Base-by-base conservation (phyloP, 2,329 filamentous ascomycete species). In the Aspergillus novofumigatus region DNA sequence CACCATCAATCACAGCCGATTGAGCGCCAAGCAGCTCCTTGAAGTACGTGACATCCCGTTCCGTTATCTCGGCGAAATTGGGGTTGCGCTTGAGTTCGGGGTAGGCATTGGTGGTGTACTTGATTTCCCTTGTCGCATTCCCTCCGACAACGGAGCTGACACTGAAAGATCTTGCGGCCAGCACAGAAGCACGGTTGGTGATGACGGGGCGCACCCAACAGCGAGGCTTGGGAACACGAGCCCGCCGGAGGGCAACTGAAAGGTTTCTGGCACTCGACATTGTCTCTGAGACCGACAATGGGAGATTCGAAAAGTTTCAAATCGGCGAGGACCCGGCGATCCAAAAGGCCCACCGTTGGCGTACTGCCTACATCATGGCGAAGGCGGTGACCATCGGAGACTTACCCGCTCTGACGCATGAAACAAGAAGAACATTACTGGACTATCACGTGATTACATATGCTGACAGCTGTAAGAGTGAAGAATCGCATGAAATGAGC, bases 31-130 rank as follows among this genome's bases (percentile, higher is more conserved):
- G 82, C n/a, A 97, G 77, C 21, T 85, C 79, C 72, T 88, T 86
- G 81, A 99, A 97, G 77, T 85, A 87, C 51, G 85, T 80, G 54
- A 97, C 90, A 80, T 99, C 89, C 42, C 93, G 88, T 48, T 80
- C 74, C 2, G 86, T 91, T 65, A 99, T 77, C 70, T 80, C 68
- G 11, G 68, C 68, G 74, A 94, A 99, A 28, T 86, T 87, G 14
- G 84, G 73, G 69, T 97, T 86, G 64, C 94, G 85, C 78, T 92
- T 85, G 68, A 99, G 80, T 58, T 89, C 82, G 8, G 94, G 93
- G 57, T 83, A 86, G 71, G 87, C 89, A 65, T 96, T 90, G 54
- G 90, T 86, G 17, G 94, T 99, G 77, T 89, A 90, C 73, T 89
- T 90, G 70, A 88, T 69, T 53, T 75, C 67, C 51, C 69, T 72